Base-by-base conservation (phyloP, 345 rosid genomes). In the Alliaria petiolata region DNA sequence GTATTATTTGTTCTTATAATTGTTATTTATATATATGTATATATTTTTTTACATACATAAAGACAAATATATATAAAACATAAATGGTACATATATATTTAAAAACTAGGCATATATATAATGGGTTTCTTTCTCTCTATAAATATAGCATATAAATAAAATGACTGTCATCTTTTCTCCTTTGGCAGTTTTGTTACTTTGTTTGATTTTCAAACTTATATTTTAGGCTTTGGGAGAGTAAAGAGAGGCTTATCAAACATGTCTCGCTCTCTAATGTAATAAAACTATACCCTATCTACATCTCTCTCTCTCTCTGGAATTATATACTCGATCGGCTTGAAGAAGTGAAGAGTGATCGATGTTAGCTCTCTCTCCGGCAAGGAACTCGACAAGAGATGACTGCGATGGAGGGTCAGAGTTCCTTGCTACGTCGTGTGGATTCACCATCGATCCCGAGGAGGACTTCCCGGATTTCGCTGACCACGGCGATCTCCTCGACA, bases 301-400 rank as follows among this genome's bases (percentile, higher is more conserved):
- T 6, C n/a, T n/a, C 51, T 38, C 12, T 54, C 19, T 68, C 35
- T 67, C 72, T 44, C 64, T 34, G 30, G 15, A 62, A 45, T 20
- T 10, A 42, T 42, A 61, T n/a, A n/a, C n/a, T n/a, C n/a, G n/a
- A n/a, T n/a, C n/a, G 25, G 25, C 25, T 22, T 22, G 12, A 36
- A 74, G 20, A 51, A 59, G 60, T 39, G 45, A 58, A 66, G 78
- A 19, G 20, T 57, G 67, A 50, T 76, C 82, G 62, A 89, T 95
- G 99, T 85, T 91, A 47, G 88, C 93, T 70, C 82, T 85, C 67
- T 81, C 97, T 61, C 76, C 87, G 55, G 72, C 85, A 76, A 72
- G 78, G 82, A 76, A 61, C 82, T 31, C 70, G 13, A 64, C 53
- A 33, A 31, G 74, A 76, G 75, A 87, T 79, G 78, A 83, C 56